phyloP scores from a whole-genome alignment of 2,329 filamentous ascomycete genomes.

The Monosporascus cannonballus region DNA sequence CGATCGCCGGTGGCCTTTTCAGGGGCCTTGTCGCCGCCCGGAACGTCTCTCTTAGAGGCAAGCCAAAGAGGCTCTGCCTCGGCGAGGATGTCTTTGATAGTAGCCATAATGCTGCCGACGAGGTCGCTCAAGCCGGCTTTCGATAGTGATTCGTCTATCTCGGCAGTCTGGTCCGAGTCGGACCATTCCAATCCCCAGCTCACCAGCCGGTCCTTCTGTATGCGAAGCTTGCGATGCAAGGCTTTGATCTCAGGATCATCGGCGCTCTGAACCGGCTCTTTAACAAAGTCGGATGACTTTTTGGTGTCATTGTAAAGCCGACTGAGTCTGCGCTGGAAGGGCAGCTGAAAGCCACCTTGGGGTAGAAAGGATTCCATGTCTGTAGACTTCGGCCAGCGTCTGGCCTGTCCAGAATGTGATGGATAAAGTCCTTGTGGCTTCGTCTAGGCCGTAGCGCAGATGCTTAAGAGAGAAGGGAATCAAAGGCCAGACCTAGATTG shows the following conservation, averaged over 20 bases:
- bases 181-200: constrained; percentile 81
- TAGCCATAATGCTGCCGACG: constrained; percentile 71
- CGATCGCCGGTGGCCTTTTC: constrained; percentile 37
- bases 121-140: constrained; percentile 71
- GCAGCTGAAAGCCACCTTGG: constrained; percentile 46
- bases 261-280: constrained; percentile 54
- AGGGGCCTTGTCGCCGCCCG: constrained; percentile 29
- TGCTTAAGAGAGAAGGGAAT: too few species aligned
- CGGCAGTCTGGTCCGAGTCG: constrained; percentile 60
- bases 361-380: constrained; percentile 42
- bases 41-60: constrained; percentile 44
- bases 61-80: constrained; percentile 70
- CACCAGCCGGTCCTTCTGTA: constrained; percentile 73
- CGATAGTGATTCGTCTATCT: constrained; percentile 66
- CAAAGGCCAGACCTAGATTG: too few species aligned
- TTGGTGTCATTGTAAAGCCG: constrained; percentile 78
- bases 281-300: constrained; percentile 68
- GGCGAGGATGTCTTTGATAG: constrained; percentile 72
- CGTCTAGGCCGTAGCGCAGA: too few species aligned
- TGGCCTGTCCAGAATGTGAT: too few species aligned
- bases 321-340: constrained; percentile 58
- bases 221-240: constrained; percentile 69
- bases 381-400: not conserved
- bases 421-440: too few species aligned
- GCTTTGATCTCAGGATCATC: constrained; percentile 64